Evolutionary conservation across 2,329 filamentous ascomycete species (phyloP), one percentile per base, ranked within the genome.

Genomic region (Allantophomopsis cytisporea): DNA sequence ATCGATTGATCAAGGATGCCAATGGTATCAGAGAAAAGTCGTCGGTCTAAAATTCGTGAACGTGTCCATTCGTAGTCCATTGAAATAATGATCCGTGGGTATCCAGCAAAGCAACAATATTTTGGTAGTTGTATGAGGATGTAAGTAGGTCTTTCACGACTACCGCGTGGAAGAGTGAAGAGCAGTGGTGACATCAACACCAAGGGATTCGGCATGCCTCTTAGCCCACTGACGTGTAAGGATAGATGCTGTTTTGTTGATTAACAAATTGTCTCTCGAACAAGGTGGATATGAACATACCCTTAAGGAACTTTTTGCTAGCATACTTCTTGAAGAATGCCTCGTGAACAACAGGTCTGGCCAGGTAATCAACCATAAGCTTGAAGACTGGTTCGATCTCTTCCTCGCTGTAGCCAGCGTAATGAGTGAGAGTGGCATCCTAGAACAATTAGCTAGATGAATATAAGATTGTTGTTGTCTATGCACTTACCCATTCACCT

Each of bases 251-350:
- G 39, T 16, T 30, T 39, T 32, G 39, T 48, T 40, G 43, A 57
- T 56, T 42, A 57, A 51, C 38, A 44, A 38, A 18, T 38, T 3
- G 8, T 20, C 18, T 18, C 11, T 4, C 3, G 4, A 17, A 8
- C 18, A 14, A 11, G 4, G 4, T 15, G 28, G 13, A 21, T 20
- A 28, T 12, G 11, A 16, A 52, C 72, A 64, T 77, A 94, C 89
- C 88, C 69, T 98, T 98, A 53, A 96, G 67, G 65, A 96, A 98
- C 65, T 94, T 95, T 71, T 96, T 98, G 75, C 86, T 94, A 41
- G 91, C 91, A 60, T 98, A 98, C 64, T 98, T 98, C 75, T 94
- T 94, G 73, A 95, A 96, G 71, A 98, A 95, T 31, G 91, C 93
- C 59, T 96, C 89, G 56, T 98, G 91, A 34, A 80, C 75, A 39